Evolutionary conservation across 2,329 filamentous ascomycete genomes (phyloP).

Genomic region (Cordyceps javanica): DNA sequence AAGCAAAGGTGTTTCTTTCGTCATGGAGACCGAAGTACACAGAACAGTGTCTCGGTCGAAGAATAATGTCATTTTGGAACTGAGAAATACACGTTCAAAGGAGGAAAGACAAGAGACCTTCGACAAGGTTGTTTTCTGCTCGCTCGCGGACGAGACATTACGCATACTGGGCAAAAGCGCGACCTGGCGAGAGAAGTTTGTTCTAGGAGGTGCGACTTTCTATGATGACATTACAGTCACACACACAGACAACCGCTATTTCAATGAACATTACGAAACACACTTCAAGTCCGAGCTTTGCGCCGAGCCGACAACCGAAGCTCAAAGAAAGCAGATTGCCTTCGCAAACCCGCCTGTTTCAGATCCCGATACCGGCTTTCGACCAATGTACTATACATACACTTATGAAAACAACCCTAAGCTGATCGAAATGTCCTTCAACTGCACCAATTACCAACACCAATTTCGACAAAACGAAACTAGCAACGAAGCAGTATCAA

Average conservation of each 20-base stretch:
- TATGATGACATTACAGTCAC: slow-evolving; percentile 67
- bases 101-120: slow-evolving; percentile 49
- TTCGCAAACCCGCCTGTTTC: slow-evolving; percentile 40
- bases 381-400: slow-evolving; percentile 61
- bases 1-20: slow-evolving; percentile 48
- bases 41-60: slow-evolving; percentile 44
- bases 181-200: slow-evolving; percentile 54
- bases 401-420: slow-evolving; percentile 49
- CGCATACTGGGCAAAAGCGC: slow-evolving; percentile 52
- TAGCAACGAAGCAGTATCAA: slow-evolving; percentile 26
- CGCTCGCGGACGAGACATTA: slow-evolving; percentile 58
- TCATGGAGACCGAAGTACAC: slow-evolving; percentile 50
- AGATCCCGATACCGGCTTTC: slow-evolving; percentile 46
- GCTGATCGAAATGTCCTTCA: slow-evolving; percentile 65
- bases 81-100: slow-evolving; percentile 44
- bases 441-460: slow-evolving; percentile 69
- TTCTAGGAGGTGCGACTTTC: slow-evolving; percentile 66
- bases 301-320: slow-evolving; percentile 37
- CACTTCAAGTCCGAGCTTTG: slow-evolving; percentile 46
- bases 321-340: slow-evolving; percentile 32
- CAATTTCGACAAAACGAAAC: slow-evolving; percentile 50
- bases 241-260: slow-evolving; percentile 59
- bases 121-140: slow-evolving; percentile 62
- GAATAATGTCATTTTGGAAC: slow-evolving; percentile 45
- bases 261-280: slow-evolving; percentile 63